Evolutionary conservation across 108 stramenopile genomes (phyloP).

Genomic region (Skeletonema potamos): DNA sequence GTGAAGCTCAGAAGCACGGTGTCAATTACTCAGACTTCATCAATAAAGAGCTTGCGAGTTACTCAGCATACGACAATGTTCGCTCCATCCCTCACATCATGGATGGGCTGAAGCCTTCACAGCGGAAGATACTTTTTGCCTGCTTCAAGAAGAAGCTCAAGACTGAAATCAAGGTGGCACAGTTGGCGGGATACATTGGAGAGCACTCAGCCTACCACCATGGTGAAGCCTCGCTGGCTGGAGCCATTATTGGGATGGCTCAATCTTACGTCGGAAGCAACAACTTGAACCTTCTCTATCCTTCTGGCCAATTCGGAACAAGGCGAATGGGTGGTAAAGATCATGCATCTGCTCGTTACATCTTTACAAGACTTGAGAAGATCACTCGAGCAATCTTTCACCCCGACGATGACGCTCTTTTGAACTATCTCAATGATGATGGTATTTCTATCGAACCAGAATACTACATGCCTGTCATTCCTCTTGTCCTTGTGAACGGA

Average conservation of each 20-base stretch:
- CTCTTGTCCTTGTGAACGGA: constrained; percentile 86
- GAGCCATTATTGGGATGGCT: constrained; percentile 97
- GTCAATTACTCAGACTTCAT: constrained; percentile 93
- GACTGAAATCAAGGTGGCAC: constrained; percentile 97
- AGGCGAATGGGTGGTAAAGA: constrained; percentile 96
- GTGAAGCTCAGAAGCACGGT: constrained; percentile 52
- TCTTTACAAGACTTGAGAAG: constrained; percentile 96
- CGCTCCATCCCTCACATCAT: constrained; percentile 94
- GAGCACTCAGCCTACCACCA: constrained; percentile 99
- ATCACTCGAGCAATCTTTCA: constrained; percentile 96
- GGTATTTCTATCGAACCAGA: constrained; percentile 96
- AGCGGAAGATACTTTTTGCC: constrained; percentile 97
- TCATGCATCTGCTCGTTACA: constrained; percentile 96
- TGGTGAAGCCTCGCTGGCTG: constrained; percentile 94
- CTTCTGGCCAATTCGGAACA: constrained; percentile 98
- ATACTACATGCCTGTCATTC: constrained; percentile 94
- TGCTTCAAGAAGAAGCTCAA: constrained; percentile 99
- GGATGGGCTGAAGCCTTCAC: constrained; percentile 99
- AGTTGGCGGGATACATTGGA: constrained; percentile 87
- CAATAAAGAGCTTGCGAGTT: constrained; percentile 97
- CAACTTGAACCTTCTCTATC: constrained; percentile 96
- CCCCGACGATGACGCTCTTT: constrained; percentile 96
- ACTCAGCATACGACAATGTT: constrained; percentile 92
- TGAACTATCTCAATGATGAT: constrained; percentile 95
- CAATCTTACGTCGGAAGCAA: constrained; percentile 96